phyloP scores from a whole-genome alignment of 306 rosid genomes.

The Parietaria judaica region DNA sequence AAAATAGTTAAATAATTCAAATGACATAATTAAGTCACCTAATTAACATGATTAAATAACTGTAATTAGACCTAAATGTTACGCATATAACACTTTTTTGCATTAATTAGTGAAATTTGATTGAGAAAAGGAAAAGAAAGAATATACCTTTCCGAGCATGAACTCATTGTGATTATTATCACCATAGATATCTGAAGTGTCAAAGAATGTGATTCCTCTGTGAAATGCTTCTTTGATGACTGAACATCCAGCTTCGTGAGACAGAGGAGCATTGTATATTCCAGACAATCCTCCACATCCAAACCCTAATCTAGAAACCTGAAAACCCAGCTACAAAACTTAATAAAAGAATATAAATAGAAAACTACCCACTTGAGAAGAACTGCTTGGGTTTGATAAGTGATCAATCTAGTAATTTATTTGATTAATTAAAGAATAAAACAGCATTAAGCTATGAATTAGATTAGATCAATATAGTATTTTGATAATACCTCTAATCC shows the following conservation, averaged over 20 bases:
- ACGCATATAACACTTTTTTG: no score
- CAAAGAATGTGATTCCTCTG: slow-evolving; percentile 63
- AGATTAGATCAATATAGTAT: background rate
- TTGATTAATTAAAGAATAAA: background rate
- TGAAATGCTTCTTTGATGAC: slow-evolving; percentile 56
- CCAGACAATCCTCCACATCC: slow-evolving; percentile 79
- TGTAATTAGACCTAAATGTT: no score
- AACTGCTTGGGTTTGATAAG: no score
- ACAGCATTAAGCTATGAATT: background rate
- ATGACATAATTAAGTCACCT: no score
- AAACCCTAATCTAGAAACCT: slow-evolving; percentile 83
- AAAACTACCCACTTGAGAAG: background rate
- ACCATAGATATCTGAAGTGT: slow-evolving; percentile 62
- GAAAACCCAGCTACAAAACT: background rate
- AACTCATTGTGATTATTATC: slow-evolving; percentile 51
- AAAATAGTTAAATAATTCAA: no score
- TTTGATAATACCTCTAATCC: slow-evolving; percentile 50
- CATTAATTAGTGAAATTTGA: no score
- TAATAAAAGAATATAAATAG: background rate
- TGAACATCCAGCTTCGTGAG: slow-evolving; percentile 57
- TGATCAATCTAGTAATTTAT: no score
- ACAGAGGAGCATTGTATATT: slow-evolving; percentile 46
- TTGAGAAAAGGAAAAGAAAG: slow-evolving; percentile 1
- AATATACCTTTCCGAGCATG: slow-evolving; percentile 62
- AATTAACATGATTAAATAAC: no score